These are phyloP conservation scores for Dictyostelium purpureum DNA, from an alignment of 78 protist genomes.

Conservation along the genomic window DNA sequence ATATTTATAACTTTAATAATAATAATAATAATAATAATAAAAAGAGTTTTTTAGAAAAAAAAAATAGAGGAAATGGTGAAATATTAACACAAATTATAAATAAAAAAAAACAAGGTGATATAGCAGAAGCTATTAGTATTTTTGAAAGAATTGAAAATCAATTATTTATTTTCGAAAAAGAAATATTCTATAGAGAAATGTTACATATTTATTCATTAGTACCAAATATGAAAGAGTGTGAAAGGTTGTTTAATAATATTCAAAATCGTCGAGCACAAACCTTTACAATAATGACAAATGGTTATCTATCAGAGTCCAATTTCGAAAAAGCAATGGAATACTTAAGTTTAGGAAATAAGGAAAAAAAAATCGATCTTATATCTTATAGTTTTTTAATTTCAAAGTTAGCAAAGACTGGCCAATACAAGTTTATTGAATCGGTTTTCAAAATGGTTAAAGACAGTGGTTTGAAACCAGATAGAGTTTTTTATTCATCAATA, in stretches of 20 bases:
- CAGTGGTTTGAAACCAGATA: not conserved
- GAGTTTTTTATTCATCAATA: not conserved
- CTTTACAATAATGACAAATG: not conserved
- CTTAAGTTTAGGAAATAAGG: not conserved
- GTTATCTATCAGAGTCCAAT: not conserved
- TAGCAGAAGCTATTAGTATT: no score
- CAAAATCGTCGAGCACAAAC: not conserved
- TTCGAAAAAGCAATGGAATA: not conserved
- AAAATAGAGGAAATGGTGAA: no score
- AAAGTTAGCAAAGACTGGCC: not conserved
- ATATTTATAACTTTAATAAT: no score
- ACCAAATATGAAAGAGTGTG: not conserved
- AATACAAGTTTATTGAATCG: not conserved
- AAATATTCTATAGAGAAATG: no score
- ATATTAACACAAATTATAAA: no score
- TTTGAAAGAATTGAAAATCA: no score
- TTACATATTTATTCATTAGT: no score
- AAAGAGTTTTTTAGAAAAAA: no score
- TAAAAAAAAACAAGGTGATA: no score
- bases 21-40: no score
- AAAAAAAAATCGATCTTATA: not conserved
- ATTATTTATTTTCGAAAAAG: no score
- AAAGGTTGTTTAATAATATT: not conserved
- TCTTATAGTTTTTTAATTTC: not conserved
- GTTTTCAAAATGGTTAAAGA: not conserved